Conservation (phyloP, 257 asterid species). For the Penstemon eatonii region DNA sequence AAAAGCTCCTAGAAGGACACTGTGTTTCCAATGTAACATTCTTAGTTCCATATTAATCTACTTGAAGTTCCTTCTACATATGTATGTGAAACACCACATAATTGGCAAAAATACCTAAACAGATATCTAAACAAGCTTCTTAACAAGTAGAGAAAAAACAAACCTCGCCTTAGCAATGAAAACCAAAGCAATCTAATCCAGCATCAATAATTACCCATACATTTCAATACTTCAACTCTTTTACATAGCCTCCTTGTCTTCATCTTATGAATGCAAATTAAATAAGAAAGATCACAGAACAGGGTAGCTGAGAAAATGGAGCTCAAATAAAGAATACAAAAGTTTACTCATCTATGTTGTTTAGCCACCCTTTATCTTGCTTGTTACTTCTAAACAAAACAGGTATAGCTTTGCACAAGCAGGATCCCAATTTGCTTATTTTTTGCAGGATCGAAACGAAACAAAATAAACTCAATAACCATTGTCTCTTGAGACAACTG, state of each 20-base stretch:
- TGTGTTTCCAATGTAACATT: too few relatives aligned
- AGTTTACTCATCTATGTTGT: neutral
- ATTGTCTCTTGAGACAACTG: constrained; percentile 1
- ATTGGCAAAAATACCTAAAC: neutral
- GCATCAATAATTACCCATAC: constrained; percentile 2
- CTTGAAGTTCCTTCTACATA: too few relatives aligned
- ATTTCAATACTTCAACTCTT: neutral
- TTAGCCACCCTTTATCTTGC: neutral
- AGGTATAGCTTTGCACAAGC: constrained; percentile 13
- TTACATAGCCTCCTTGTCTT: neutral
- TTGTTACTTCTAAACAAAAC: neutral
- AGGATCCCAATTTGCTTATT: neutral
- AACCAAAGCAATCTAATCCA: neutral
- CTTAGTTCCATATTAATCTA: too few relatives aligned
- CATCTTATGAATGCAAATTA: neutral
- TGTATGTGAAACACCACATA: constrained; percentile 4
- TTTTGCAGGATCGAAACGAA: neutral
- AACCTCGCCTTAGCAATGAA: neutral
- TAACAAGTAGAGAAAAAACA: constrained; percentile 15
- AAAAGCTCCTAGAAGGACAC: neutral
- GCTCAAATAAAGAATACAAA: constrained; percentile 4
- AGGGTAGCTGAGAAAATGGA: neutral
- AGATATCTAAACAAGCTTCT: neutral
- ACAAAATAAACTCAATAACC: neutral
- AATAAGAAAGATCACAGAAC: constrained; percentile 2